These are phyloP conservation scores for Truncatella angustata DNA, from an alignment of 2,329 filamentous ascomycete genomes.

Conservation along the genomic window DNA sequence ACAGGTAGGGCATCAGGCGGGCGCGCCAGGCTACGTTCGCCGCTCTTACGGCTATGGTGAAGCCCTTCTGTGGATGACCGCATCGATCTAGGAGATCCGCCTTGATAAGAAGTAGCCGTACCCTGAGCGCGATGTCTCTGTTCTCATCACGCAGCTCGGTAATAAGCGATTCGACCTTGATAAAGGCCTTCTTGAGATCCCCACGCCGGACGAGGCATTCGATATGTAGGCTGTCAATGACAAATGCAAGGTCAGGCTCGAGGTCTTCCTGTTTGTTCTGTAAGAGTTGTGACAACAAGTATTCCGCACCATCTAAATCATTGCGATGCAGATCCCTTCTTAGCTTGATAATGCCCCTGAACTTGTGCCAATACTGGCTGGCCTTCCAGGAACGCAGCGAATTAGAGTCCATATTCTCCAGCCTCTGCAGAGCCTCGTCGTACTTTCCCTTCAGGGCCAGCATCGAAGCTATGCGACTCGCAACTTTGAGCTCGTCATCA, in stretches of 20 bases:
- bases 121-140: conserved; percentile 60
- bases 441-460: conserved; percentile 68
- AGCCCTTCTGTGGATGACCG: conserved; percentile 69
- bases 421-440: conserved; percentile 59
- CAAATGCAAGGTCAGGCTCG: conserved; percentile 50
- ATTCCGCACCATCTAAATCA: conserved; percentile 49
- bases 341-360: conserved; percentile 64
- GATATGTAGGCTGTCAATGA: conserved; percentile 51
- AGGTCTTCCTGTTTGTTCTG: conserved; percentile 50
- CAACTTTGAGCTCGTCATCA: conserved; percentile 76
- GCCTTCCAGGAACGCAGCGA: conserved; percentile 72
- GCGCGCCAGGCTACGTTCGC: conserved; percentile 71
- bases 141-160: conserved; percentile 41
- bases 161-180: conserved; percentile 45
- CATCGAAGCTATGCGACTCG: conserved; percentile 67
- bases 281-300: conserved; percentile 50
- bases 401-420: conserved; percentile 60
- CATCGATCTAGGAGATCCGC: conserved; percentile 66
- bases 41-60: conserved; percentile 74
- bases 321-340: conserved; percentile 59
- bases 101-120: conserved; percentile 72
- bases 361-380: conserved; percentile 70
- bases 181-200: conserved; percentile 46
- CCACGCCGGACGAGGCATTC: conserved; percentile 49
- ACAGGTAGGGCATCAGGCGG: conserved; percentile 66